Percentiles rank a stretch among this genome's conserved stretches.
phyloP scores from a whole-genome alignment of 75 land plant species.

The Pinus albicaulis region DNA sequence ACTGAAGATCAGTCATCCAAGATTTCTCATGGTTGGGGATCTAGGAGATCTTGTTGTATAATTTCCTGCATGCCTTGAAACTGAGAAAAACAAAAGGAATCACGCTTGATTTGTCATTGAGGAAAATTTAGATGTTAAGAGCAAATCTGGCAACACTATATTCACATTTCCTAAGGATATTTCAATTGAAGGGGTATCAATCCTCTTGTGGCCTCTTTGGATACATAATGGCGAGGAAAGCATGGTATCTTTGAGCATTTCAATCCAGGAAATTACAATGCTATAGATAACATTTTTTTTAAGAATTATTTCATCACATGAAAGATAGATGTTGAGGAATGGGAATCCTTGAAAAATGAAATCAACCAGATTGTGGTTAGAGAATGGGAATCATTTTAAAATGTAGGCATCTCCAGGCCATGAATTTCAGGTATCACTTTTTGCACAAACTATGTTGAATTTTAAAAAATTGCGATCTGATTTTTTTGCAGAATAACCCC shows the following conservation, averaged over 20 bases:
- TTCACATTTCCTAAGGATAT: conserved; percentile 74
- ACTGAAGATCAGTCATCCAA: conserved; percentile 76
- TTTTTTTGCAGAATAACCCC: too few species aligned
- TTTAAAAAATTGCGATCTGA: too few species aligned
- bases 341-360: too few species aligned
- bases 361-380: too few species aligned
- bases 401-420: too few species aligned
- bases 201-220: conserved; percentile 93
- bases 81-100: conserved; percentile 15
- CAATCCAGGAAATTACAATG: too few species aligned
- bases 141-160: conserved; percentile 17
- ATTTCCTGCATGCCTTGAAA: conserved; percentile 78
- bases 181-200: conserved; percentile 53
- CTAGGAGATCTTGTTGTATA: conserved; percentile 46
- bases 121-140: conserved; percentile 6
- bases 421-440: too few species aligned
- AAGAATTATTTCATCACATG: too few species aligned
- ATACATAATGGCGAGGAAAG: conserved; percentile 73
- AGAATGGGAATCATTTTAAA: too few species aligned
- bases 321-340: too few species aligned
- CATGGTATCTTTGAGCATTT: conserved; percentile 15
- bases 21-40: conserved; percentile 56
- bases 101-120: not conserved
- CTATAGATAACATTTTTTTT: too few species aligned
- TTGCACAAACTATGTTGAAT: too few species aligned